Conservation (phyloP, 73 alveolate genomes). For the Paramecium pentaurelia region DNA sequence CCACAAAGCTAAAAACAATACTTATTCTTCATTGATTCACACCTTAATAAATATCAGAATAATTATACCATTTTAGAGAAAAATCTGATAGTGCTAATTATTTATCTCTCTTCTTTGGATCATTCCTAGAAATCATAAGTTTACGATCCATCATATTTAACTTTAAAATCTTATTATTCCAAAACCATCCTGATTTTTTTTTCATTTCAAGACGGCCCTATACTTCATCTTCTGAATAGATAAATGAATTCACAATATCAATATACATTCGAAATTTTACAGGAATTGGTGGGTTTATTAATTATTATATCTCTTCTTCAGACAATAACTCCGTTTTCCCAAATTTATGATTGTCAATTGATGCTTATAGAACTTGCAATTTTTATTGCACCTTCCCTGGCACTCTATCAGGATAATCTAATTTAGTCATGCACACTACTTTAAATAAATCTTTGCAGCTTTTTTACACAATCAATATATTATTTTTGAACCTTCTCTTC, state of each 20-base stretch:
- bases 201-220: not conserved
- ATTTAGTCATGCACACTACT: not conserved
- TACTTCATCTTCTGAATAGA: not conserved
- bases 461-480: not conserved
- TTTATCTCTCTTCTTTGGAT: not conserved
- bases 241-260: not conserved
- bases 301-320: not conserved
- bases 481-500: constrained; percentile 1
- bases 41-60: not conserved
- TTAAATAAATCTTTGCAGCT: not conserved
- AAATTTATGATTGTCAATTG: not conserved
- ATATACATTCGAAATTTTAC: not conserved
- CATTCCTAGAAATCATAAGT: not conserved
- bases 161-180: constrained; percentile 6
- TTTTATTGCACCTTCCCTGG: constrained; percentile 14
- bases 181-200: constrained; percentile 28
- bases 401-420: constrained; percentile 34
- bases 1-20: not conserved
- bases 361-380: not conserved
- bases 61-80: constrained; percentile 30
- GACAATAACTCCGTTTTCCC: not conserved
- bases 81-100: not conserved
- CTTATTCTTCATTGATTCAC: not conserved
- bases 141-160: not conserved
- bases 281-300: not conserved